phyloP scores from a whole-genome alignment of 1,139 yeast genomes.

The Yarrowia galli region DNA sequence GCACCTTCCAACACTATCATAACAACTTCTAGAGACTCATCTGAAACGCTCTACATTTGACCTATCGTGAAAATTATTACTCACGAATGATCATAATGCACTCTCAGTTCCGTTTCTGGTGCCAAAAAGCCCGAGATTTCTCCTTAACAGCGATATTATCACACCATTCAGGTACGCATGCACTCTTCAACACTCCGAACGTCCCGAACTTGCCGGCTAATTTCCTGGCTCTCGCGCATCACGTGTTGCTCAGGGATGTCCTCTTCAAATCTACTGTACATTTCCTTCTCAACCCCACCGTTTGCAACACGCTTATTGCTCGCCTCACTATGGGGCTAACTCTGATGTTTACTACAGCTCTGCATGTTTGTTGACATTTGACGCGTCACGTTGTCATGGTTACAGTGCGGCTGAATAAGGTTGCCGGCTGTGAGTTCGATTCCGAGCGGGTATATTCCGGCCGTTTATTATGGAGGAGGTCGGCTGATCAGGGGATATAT shows the following conservation, averaged over 20 bases:
- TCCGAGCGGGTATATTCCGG: neutral
- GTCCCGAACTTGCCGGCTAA: too few relatives aligned
- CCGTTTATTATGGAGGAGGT: too few relatives aligned
- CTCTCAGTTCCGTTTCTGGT: neutral
- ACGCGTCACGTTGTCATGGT: slow-evolving; percentile 9
- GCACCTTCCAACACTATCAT: slow-evolving; percentile 16
- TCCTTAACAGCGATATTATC: neutral
- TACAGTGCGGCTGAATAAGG: neutral
- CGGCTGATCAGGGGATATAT: too few relatives aligned
- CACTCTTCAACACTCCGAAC: neutral
- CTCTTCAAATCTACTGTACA: too few relatives aligned
- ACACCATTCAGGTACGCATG: slow-evolving; percentile 11
- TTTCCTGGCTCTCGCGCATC: neutral
- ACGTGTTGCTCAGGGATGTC: neutral
- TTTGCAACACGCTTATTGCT: neutral
- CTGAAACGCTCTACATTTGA: neutral
- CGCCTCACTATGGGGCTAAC: slow-evolving; percentile 4
- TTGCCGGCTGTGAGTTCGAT: slow-evolving; percentile 6
- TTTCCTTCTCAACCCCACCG: neutral
- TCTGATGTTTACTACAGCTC: slow-evolving; percentile 6
- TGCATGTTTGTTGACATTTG: slow-evolving; percentile 32
- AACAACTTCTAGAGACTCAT: neutral
- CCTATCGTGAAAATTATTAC: neutral
- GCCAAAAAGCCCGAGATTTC: neutral
- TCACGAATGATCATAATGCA: neutral